Evolutionary conservation across 2,329 filamentous ascomycete species (phyloP).

Genomic region (Sphaerulina vaccinii): DNA sequence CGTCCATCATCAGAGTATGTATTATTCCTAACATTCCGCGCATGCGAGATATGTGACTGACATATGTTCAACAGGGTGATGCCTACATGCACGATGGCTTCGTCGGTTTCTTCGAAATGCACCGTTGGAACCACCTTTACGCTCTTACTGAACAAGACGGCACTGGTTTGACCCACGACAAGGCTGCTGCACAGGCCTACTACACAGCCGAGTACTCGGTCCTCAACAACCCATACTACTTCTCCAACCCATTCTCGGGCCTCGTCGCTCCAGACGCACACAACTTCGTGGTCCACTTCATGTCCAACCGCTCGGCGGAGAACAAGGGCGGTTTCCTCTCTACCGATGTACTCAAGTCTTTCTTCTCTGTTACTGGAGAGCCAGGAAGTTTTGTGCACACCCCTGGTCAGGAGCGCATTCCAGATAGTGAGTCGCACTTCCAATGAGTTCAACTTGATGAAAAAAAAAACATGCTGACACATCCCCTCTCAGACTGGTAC

Average conservation of each 20-base stretch:
- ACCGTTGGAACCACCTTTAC: constrained; percentile 20
- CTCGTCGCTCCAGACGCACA: constrained; percentile 12
- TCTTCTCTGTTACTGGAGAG: constrained; percentile 29
- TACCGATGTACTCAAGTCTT: constrained; percentile 26
- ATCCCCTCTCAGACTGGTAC: constrained; percentile 35
- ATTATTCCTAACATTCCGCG: neutral
- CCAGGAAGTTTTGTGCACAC: constrained; percentile 22
- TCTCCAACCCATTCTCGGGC: constrained; percentile 27
- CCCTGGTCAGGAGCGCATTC: constrained; percentile 36
- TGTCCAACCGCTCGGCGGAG: constrained; percentile 27
- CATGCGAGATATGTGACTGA: neutral
- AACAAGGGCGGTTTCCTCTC: constrained; percentile 26
- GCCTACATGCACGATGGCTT: constrained; percentile 28
- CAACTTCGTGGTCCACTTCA: constrained; percentile 23
- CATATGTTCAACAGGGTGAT: constrained; percentile 21
- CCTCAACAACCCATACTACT: constrained; percentile 36
- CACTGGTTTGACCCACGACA: constrained; percentile 22
- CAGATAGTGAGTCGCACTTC: constrained; percentile 29
- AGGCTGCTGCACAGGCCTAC: constrained; percentile 9
- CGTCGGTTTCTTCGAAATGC: constrained; percentile 13
- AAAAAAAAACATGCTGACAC: constrained; percentile 23
- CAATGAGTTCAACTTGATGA: neutral
- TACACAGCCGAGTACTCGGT: constrained; percentile 23
- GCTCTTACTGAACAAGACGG: constrained; percentile 9
- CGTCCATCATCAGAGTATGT: constrained; percentile 31